Percentiles rank a stretch among this genome's conserved stretches.
Conservation (phyloP, 805 yeast species). For the Starmerella potacharoeniae region DNA sequence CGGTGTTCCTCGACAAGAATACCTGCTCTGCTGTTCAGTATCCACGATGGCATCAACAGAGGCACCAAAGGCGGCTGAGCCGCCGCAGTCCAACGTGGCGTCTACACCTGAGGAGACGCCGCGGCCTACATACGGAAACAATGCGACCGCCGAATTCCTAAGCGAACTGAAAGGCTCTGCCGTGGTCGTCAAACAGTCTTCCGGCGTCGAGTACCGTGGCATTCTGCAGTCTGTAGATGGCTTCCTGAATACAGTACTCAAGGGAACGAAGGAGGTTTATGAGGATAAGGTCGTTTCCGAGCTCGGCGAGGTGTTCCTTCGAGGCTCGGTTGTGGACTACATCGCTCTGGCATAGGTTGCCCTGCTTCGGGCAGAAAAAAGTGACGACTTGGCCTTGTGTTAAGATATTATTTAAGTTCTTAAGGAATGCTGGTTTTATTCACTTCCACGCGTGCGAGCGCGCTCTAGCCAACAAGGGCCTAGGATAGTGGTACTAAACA, state of each 20-base stretch:
- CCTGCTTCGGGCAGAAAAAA: background rate
- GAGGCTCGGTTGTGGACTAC: slow-evolving; percentile 55
- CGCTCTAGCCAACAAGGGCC: too few relatives aligned
- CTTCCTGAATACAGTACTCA: slow-evolving; percentile 87
- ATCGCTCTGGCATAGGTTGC: slow-evolving; percentile 25
- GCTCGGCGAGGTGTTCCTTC: slow-evolving; percentile 70
- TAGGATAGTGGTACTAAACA: too few relatives aligned
- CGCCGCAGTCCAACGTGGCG: background rate
- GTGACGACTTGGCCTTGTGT: background rate
- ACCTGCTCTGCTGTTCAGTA: background rate
- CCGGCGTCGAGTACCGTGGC: slow-evolving; percentile 78
- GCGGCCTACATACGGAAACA: slow-evolving; percentile 17
- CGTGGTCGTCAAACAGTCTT: slow-evolving; percentile 72
- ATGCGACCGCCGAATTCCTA: slow-evolving; percentile 39
- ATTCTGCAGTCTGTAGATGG: slow-evolving; percentile 84
- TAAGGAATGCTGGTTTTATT: too few relatives aligned
- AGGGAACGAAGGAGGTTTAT: slow-evolving; percentile 57
- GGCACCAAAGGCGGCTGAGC: background rate
- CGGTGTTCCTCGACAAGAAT: too few relatives aligned
- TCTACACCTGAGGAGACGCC: background rate
- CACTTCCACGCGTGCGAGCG: too few relatives aligned
- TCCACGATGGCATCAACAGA: background rate
- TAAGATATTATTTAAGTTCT: too few relatives aligned
- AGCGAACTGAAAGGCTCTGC: slow-evolving; percentile 65
- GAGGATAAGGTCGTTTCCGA: slow-evolving; percentile 39